phyloP scores from a whole-genome alignment of 352 stramenopile genomes.

The Phytophthora macrochlamydospora region DNA sequence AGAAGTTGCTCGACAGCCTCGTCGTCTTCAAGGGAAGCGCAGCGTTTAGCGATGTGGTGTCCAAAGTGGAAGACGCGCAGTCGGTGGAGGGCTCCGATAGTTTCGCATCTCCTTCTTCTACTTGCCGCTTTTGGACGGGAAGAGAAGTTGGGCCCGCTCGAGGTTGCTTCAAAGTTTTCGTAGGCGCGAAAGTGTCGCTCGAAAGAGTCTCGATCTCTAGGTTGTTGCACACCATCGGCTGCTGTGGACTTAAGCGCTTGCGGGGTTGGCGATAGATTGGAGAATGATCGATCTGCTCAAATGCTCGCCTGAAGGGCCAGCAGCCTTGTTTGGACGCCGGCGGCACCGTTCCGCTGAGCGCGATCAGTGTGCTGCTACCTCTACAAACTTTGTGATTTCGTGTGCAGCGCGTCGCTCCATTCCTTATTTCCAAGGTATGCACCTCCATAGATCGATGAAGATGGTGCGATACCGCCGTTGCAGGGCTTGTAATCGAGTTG shows the following conservation, averaged over 20 bases:
- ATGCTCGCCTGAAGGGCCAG: neutral
- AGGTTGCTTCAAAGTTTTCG: slow-evolving; percentile 24
- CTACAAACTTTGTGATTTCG: neutral
- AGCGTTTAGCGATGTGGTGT: slow-evolving; percentile 2
- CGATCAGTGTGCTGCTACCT: neutral
- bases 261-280: slow-evolving; percentile 14
- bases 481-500: neutral
- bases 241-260: neutral
- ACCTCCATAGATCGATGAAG: neutral
- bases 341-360: neutral
- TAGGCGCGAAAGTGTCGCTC: slow-evolving; percentile 4
- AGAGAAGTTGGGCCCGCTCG: slow-evolving; percentile 8
- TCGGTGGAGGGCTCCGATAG: slow-evolving; percentile 14
- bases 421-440: neutral
- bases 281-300: slow-evolving; percentile 7
- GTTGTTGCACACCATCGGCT: slow-evolving; percentile 28
- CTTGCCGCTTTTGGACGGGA: slow-evolving; percentile 9
- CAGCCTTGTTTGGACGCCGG: neutral
- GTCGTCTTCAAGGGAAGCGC: slow-evolving; percentile 18
- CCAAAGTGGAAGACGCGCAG: slow-evolving; percentile 25
- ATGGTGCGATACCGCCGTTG: neutral
- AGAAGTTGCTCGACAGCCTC: slow-evolving; percentile 28
- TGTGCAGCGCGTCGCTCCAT: neutral
- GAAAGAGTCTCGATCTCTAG: slow-evolving; percentile 18
- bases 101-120: slow-evolving; percentile 18